These are phyloP conservation scores for Aaosphaeria pasadenensis DNA, from an alignment of 2,329 filamentous ascomycete species.

Conservation along the genomic window DNA sequence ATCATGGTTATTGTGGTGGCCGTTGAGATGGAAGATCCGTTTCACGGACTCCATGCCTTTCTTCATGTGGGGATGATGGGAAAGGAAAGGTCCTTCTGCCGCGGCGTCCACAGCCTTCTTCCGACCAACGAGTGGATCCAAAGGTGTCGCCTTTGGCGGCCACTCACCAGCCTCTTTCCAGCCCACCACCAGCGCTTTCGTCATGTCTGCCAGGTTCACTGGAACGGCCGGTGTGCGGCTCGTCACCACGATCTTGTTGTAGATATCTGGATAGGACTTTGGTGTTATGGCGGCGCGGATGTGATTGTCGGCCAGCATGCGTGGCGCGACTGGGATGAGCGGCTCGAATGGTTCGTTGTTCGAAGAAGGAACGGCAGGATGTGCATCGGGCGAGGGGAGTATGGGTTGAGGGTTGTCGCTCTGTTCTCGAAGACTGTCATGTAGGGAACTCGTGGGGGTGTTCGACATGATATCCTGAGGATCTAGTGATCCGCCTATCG, in stretches of 20 bases:
- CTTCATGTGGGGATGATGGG: conserved; percentile 40
- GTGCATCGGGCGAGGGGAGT: background rate
- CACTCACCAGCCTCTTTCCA: conserved; percentile 95
- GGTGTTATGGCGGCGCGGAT: conserved; percentile 76
- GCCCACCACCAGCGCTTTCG: conserved; percentile 76
- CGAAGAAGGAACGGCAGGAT: conserved; percentile 10
- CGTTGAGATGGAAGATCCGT: conserved; percentile 41
- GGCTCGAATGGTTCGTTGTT: conserved; percentile 24
- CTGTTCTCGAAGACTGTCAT: background rate
- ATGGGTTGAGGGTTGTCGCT: background rate
- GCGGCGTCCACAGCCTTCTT: conserved; percentile 20
- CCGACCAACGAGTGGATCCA: conserved; percentile 45
- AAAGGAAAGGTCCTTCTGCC: conserved; percentile 26
- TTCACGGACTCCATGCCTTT: conserved; percentile 45
- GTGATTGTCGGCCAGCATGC: conserved; percentile 69
- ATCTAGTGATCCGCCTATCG: background rate
- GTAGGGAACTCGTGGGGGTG: background rate
- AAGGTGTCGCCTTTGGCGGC: conserved; percentile 64
- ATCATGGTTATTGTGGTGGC: conserved; percentile 6
- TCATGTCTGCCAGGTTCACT: conserved; percentile 80
- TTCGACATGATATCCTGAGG: background rate
- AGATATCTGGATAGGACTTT: conserved; percentile 74
- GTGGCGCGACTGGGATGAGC: conserved; percentile 69
- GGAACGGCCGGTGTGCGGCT: conserved; percentile 80
- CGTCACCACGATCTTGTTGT: conserved; percentile 82